These are phyloP conservation scores for Strobilomyces confusus DNA, from an alignment of 768 basidiomycete species.

Conservation along the genomic window DNA sequence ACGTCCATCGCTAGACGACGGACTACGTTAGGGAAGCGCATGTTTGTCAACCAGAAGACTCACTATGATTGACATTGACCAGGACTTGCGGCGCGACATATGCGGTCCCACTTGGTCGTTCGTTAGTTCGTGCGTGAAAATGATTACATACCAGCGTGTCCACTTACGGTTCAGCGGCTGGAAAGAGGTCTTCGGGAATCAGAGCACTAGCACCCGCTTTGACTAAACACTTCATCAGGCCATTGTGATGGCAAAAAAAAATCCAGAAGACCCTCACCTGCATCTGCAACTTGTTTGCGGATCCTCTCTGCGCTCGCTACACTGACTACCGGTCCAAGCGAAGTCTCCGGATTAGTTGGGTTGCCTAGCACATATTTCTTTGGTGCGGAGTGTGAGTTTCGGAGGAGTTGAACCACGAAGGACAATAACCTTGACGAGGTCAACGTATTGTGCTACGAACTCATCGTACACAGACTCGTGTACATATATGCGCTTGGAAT, in stretches of 20 bases:
- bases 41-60: constrained; percentile 28
- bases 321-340: constrained; percentile 91
- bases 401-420: not conserved
- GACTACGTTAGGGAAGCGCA: constrained; percentile 3
- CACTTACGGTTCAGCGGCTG: constrained; percentile 62
- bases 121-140: not conserved
- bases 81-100: constrained; percentile 92
- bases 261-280: constrained; percentile 44
- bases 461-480: constrained; percentile 77
- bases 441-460: constrained; percentile 73
- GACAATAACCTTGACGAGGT: constrained; percentile 59
- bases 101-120: constrained; percentile 58
- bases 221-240: constrained; percentile 38
- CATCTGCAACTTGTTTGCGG: constrained; percentile 81
- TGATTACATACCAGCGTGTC: not conserved
- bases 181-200: constrained; percentile 63
- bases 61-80: constrained; percentile 84
- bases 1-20: constrained; percentile 72
- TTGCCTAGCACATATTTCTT: constrained; percentile 85
- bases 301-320: constrained; percentile 82
- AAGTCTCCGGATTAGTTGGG: constrained; percentile 68
- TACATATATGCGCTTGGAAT: constrained; percentile 80
- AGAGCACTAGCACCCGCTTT: constrained; percentile 75
- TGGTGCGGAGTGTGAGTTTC: not conserved
- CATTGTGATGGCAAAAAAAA: not conserved